Percentiles rank a stretch among this genome's conserved stretches.
These are phyloP conservation scores for Pleurotus citrinopileatus DNA, from an alignment of 768 basidiomycete genomes.

Conservation along the genomic window DNA sequence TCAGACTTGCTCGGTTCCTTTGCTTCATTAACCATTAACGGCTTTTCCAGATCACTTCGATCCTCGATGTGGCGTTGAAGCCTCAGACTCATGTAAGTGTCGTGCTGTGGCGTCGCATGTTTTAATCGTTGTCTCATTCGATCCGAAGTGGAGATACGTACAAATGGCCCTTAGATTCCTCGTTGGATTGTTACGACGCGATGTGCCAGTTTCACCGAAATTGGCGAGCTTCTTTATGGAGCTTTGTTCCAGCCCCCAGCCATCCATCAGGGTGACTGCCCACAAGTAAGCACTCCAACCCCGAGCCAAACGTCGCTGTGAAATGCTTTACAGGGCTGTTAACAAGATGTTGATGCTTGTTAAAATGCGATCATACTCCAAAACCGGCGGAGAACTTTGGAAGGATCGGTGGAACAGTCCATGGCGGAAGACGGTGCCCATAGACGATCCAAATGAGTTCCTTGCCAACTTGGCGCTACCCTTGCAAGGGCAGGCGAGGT, in stretches of 20 bases:
- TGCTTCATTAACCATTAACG: slow-evolving; percentile 12
- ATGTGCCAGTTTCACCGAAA: slow-evolving; percentile 48
- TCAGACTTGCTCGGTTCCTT: not conserved
- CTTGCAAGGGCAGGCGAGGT: slow-evolving; percentile 25
- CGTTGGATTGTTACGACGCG: slow-evolving; percentile 59
- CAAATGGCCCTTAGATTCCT: slow-evolving; percentile 69
- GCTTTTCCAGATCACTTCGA: slow-evolving; percentile 46
- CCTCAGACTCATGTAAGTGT: slow-evolving; percentile 69
- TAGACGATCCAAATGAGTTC: slow-evolving; percentile 50
- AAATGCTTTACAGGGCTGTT: slow-evolving; percentile 46
- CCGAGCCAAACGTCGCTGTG: slow-evolving; percentile 1
- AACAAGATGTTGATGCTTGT: slow-evolving; percentile 64
- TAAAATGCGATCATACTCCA: slow-evolving; percentile 74
- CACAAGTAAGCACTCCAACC: slow-evolving; percentile 47
- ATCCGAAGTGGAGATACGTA: slow-evolving; percentile 75
- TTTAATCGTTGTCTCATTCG: slow-evolving; percentile 7
- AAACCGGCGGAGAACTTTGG: slow-evolving; percentile 67
- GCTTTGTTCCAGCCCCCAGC: slow-evolving; percentile 68
- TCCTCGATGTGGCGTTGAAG: slow-evolving; percentile 57
- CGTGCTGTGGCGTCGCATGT: slow-evolving; percentile 11
- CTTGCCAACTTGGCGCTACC: slow-evolving; percentile 42
- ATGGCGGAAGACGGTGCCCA: slow-evolving; percentile 39
- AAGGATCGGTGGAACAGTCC: slow-evolving; percentile 70
- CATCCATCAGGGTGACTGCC: slow-evolving; percentile 58
- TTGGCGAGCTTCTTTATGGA: slow-evolving; percentile 62